Percentiles rank a stretch among this genome's conserved stretches.
phyloP scores from a whole-genome alignment of 495 filamentous ascomycete species.

The Penicillium cosmopolitanum region DNA sequence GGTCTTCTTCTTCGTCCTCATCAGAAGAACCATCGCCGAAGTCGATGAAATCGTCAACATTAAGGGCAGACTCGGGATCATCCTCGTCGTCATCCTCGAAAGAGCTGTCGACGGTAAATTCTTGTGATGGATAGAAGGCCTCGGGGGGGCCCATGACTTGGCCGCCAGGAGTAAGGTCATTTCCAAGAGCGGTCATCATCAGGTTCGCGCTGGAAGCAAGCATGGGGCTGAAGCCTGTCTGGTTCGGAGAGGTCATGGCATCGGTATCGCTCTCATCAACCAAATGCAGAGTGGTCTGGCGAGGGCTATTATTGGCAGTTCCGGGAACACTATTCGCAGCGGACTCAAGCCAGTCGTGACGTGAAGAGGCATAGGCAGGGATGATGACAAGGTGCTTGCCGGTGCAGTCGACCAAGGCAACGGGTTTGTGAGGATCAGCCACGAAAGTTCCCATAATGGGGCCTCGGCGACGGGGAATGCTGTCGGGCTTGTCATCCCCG shows the following conservation, averaged over 20 bases:
- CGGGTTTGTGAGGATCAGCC: conserved; percentile 66
- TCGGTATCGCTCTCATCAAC: conserved; percentile 58
- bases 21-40: conserved; percentile 66
- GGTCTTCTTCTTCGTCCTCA: conserved; percentile 31
- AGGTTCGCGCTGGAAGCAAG: conserved; percentile 70
- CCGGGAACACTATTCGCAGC: conserved; percentile 53
- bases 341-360: conserved; percentile 54
- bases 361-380: conserved; percentile 53
- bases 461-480: conserved; percentile 55
- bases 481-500: conserved; percentile 56
- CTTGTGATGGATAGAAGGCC: conserved; percentile 73
- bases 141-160: conserved; percentile 73
- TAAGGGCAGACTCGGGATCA: conserved; percentile 66
- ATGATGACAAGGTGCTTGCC: conserved; percentile 75
- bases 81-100: conserved; percentile 62
- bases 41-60: conserved; percentile 73
- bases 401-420: conserved; percentile 69
- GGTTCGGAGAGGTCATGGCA: conserved; percentile 50
- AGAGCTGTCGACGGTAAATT: conserved; percentile 58
- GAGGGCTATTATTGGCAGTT: conserved; percentile 58
- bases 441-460: conserved; percentile 59
- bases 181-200: conserved; percentile 72
- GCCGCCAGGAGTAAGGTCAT: conserved; percentile 61
- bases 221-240: conserved; percentile 58
- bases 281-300: conserved; percentile 49